Base-by-base conservation (phyloP, 768 basidiomycete species). In the Auriscalpium vulgare region DNA sequence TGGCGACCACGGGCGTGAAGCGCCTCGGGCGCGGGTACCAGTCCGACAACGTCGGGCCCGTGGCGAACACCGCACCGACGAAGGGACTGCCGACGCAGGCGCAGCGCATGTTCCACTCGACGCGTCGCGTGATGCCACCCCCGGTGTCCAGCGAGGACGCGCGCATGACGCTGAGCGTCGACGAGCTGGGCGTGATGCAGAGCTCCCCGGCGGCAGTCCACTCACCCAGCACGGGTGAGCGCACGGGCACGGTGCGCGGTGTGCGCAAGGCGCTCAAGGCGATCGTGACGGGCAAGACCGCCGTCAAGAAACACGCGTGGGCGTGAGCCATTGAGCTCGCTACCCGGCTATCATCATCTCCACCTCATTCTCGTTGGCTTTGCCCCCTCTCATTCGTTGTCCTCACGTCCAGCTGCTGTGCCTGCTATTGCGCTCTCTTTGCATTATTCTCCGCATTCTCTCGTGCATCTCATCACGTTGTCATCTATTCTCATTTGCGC, bases 11-110 rank as follows among this genome's bases (percentile, higher is more conserved):
- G 2, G 85, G 86, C 29, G 88, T 92, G 43, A 90, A 84, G 65
- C 86, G 88, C 34, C 71, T 87, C 8, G 90, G 90, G 4, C 84
- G 81, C 63, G 89, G 90, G 8, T 91, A 91, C 62, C 87, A 91
- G 68, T 90, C 87, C 2, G 81, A 88, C 52, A 80, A 79, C 59
- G 54, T 70, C 52, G 77, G 73, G 21, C 75, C 81, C 3, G 64
- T 76, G 43, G 68, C 68, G 6, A 74, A 75, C 57, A 69, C 67
- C 40, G 16, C 53, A 11, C 35, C 45, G 8, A 37, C 47, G 44
- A 37, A 19, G 10, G 13, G 29, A 46, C 34, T 10, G 16, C 44
- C 35, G 34, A 47, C n/a, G 46, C 23, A 44, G 6, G 40, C 52
- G 40, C 56, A 56, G 45, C 58, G 67, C 29, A 56, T 79, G 21